Evolutionary conservation across 2,329 filamentous ascomycete species (phyloP).

Genomic region (Rutstroemia sp.): DNA sequence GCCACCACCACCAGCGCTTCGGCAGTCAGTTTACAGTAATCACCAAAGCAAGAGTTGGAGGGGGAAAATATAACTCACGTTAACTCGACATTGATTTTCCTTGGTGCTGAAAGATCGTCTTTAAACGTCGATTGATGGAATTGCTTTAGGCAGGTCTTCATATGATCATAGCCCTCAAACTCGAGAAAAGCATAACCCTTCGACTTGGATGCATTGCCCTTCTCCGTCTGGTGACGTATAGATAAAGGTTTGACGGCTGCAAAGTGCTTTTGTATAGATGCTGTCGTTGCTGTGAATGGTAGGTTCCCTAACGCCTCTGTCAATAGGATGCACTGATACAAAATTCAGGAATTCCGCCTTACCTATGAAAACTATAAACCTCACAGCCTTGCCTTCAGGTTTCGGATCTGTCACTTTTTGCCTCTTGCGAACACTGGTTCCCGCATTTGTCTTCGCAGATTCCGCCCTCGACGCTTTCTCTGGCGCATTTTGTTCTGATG

Average conservation of each 20-base stretch:
- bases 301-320: slow-evolving; percentile 59
- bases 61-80: slow-evolving; percentile 49
- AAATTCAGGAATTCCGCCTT: slow-evolving; percentile 20
- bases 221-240: slow-evolving; percentile 67
- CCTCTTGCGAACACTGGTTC: slow-evolving; percentile 22
- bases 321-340: too few relatives aligned
- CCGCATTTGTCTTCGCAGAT: slow-evolving; percentile 30
- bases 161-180: slow-evolving; percentile 76
- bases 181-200: slow-evolving; percentile 84
- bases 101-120: slow-evolving; percentile 44
- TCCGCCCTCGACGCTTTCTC: neutral
- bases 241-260: slow-evolving; percentile 61
- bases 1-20: slow-evolving; percentile 74
- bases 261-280: slow-evolving; percentile 68
- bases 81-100: slow-evolving; percentile 88
- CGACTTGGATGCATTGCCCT: slow-evolving; percentile 52
- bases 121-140: slow-evolving; percentile 80
- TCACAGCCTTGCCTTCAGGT: slow-evolving; percentile 29
- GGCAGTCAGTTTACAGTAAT: neutral
- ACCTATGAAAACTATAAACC: slow-evolving; percentile 76
- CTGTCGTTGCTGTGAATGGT: slow-evolving; percentile 71
- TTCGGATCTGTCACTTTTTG: slow-evolving; percentile 18
- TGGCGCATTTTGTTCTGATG: neutral
- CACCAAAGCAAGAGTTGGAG: slow-evolving; percentile 3
- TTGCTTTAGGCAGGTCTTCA: slow-evolving; percentile 86